Evolutionary conservation across 202 grass and related monocot genomes (phyloP), one percentile per base, ranked within the genome.

Genomic region (Panicum virgatum): DNA sequence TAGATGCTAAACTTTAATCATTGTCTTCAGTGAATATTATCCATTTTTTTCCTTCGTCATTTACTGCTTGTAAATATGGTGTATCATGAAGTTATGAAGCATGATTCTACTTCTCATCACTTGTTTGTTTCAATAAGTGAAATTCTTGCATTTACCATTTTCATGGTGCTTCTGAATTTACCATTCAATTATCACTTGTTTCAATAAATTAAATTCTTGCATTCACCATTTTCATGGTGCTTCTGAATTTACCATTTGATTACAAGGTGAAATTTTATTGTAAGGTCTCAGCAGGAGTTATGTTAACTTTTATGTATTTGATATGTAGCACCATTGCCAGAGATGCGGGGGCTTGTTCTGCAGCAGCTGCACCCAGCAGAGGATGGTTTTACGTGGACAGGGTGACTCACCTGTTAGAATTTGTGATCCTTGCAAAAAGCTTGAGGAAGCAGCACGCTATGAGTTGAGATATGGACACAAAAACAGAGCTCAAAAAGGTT

Each of bases 281-380:
- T 57, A n/a, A 77, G 48, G 30, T 72, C 62, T 60, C 47, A 78
- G 38, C 62, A 76, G 16, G 57, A 73, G 10, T 12, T 66, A 2
- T 60, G 44, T 36, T 82, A 78, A 72, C 45, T 73, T 38, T 38
- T 68, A 3, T 77, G 34, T 16, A 30, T 82, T 79, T 62, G 48
- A 73, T 19, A 73, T 89, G 73, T 79, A 98, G 92, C 96, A 98
- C 86, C 90, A 95, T 72, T 98, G 96, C 68, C 96, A 94, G 65
- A 88, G 92, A 90, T 98, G 96, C 14, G 96, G 96, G 22, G 90
- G 96, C 27, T 79, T 98, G 56, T 98, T 98, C 68, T 98, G 96
- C 54, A 92, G 88, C 57, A 91, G 62, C 77, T 98, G 96, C 85
- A 95, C 90, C 48, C 89, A 85, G 9, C 92, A 95, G 77, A 85